These are phyloP conservation scores for Suillus hirtellus DNA, from an alignment of 768 basidiomycete genomes.

Conservation along the genomic window DNA sequence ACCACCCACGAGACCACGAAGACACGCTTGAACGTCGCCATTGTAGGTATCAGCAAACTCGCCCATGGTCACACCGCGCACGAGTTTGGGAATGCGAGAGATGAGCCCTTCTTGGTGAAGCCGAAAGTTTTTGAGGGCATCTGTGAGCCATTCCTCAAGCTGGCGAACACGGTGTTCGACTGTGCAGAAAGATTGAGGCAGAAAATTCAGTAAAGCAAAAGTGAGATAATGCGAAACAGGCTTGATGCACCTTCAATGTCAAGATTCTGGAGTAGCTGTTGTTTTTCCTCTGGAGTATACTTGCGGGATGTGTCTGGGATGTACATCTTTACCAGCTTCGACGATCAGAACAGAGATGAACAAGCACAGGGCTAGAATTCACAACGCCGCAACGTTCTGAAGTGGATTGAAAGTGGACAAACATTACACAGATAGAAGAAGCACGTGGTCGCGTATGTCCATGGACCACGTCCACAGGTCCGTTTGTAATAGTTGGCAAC, in stretches of 20 bases:
- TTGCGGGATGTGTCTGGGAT: conserved; percentile 27
- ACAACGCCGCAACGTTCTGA: neutral
- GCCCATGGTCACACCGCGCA: conserved; percentile 69
- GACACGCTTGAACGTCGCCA: conserved; percentile 70
- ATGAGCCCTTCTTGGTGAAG: conserved; percentile 76
- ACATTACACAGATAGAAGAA: neutral
- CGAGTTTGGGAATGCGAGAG: conserved; percentile 71
- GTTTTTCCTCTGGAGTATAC: conserved; percentile 68
- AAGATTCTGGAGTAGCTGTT: conserved; percentile 72
- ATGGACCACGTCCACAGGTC: neutral
- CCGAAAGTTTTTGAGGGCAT: conserved; percentile 71
- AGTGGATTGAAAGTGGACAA: neutral
- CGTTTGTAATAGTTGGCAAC: neutral
- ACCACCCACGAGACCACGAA: conserved; percentile 59
- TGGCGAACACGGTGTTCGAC: conserved; percentile 71
- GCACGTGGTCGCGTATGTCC: conserved; percentile 4
- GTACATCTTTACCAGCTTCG: conserved; percentile 21
- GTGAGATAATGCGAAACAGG: neutral
- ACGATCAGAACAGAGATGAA: neutral
- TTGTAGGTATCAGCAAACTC: conserved; percentile 80
- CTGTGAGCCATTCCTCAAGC: conserved; percentile 73
- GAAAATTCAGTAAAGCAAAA: conserved; percentile 9
- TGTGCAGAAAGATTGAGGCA: conserved; percentile 29
- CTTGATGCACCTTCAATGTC: conserved; percentile 68
- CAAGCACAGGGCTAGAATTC: neutral